These are phyloP conservation scores for Rachicladosporium sp. DNA, from an alignment of 2,329 filamentous ascomycete genomes.

Conservation along the genomic window DNA sequence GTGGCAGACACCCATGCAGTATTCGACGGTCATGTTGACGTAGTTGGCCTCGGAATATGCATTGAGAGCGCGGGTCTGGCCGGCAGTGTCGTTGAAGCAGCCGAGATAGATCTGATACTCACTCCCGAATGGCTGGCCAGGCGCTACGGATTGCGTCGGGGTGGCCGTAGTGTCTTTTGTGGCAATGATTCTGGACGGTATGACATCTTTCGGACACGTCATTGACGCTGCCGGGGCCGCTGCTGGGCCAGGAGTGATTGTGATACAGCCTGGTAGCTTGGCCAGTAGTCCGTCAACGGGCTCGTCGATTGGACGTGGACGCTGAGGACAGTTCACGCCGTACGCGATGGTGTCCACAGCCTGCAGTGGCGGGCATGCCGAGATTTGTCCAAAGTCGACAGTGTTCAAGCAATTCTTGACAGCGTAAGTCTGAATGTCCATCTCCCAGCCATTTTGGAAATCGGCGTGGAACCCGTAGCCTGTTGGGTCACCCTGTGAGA, in stretches of 20 bases:
- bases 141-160: constrained; percentile 15
- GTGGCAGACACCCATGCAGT: constrained; percentile 22
- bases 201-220: constrained; percentile 15
- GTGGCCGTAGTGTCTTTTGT: constrained; percentile 20
- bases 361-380: constrained; percentile 22
- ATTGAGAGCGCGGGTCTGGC: constrained; percentile 15
- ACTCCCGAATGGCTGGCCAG: constrained; percentile 11
- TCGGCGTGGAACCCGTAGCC: constrained; percentile 44
- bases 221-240: constrained; percentile 17
- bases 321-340: constrained; percentile 19
- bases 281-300: constrained; percentile 16
- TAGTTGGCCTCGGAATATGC: constrained; percentile 13
- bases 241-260: constrained; percentile 20
- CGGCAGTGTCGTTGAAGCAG: constrained; percentile 24
- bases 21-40: constrained; percentile 21
- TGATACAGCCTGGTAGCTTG: constrained; percentile 24
- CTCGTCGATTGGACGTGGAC: constrained; percentile 20
- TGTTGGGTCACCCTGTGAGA: constrained; percentile 36
- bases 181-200: constrained; percentile 13
- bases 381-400: constrained; percentile 23
- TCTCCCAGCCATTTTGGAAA: constrained; percentile 40
- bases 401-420: constrained; percentile 25
- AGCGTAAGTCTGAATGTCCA: constrained; percentile 27
- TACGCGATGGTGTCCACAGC: constrained; percentile 17
- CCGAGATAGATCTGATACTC: constrained; percentile 22